Percentiles rank a stretch among this genome's conserved stretches.
Conservation (phyloP, 371 early-diverging fungal species). For the Choanephora cucurbitarum region DNA sequence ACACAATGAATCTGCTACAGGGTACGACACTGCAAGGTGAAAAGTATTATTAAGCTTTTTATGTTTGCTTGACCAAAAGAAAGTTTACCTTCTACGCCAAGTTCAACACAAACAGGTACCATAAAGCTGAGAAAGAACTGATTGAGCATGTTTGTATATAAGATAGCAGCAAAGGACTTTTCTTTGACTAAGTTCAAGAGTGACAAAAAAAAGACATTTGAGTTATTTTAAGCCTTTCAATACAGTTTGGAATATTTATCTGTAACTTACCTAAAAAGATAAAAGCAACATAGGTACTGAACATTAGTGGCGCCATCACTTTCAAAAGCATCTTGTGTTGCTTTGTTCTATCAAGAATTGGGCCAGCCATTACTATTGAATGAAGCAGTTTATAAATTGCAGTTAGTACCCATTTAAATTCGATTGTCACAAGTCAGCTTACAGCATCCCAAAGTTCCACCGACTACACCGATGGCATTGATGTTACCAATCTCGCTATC, state of each 20-base stretch:
- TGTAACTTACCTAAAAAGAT: slow-evolving; percentile 47
- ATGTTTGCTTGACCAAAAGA: neutral
- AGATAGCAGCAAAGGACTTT: slow-evolving; percentile 39
- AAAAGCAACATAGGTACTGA: slow-evolving; percentile 51
- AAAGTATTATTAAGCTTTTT: neutral
- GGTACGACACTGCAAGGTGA: slow-evolving; percentile 27
- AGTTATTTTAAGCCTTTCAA: too few relatives aligned
- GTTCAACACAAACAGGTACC: slow-evolving; percentile 43
- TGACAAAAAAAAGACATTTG: neutral
- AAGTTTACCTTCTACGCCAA: slow-evolving; percentile 45
- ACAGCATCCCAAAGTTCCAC: slow-evolving; percentile 57
- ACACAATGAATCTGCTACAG: slow-evolving; percentile 39
- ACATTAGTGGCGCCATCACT: slow-evolving; percentile 52
- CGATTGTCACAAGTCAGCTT: slow-evolving; percentile 5
- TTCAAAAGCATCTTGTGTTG: slow-evolving; percentile 51
- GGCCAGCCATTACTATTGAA: slow-evolving; percentile 44
- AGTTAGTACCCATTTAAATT: too few relatives aligned
- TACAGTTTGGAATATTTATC: neutral
- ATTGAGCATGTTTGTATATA: slow-evolving; percentile 36
- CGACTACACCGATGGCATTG: slow-evolving; percentile 58
- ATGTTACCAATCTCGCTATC: slow-evolving; percentile 61
- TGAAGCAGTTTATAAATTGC: too few relatives aligned
- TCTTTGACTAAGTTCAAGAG: slow-evolving; percentile 31
- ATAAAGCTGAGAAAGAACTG: slow-evolving; percentile 44
- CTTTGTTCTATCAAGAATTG: slow-evolving; percentile 56